Base-by-base conservation (phyloP, 257 asterid genomes). In the Asclepias syriaca region DNA sequence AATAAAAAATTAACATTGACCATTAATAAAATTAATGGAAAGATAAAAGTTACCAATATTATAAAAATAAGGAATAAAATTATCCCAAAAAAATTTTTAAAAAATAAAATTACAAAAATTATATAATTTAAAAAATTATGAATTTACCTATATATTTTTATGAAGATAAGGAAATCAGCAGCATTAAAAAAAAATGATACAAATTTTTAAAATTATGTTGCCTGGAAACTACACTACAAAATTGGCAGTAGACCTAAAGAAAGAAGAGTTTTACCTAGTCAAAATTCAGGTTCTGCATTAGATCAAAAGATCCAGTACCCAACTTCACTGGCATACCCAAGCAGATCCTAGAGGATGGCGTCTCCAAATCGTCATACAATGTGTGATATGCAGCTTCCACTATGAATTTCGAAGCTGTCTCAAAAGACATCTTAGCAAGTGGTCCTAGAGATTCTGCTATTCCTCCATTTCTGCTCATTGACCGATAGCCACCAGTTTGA, bases 391-490 rank as follows among this genome's bases (percentile, higher is more conserved):
- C 97, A 0, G 98, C 95, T 76, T 92, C 96, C 8, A 92, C 96
- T 5, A 95, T 90, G 77, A 90, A 95, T 84, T 89, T 95, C 0
- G 97, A 81, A 14, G 99, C 96, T 0, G 96, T 95, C 82, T 95
- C 99, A 29, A 85, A 95, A 1, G 99, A 83, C 97, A 95, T 95
- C 82, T 95, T 92, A 14, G 89, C 78, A 43, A 90, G 89, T 0
- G 98, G 98, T 0, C 98, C 92, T 51, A 85, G 8, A 4, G 97
- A 90, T 74, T 95, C 92, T 0, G 93, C 78, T 63, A 95, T 88
- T 58, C 96, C 73, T 51, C 99, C 99, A 2, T 86, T 89, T 70
- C 99, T 82, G 77, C 96, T 95, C 99, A 95, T 92, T 0, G 98
- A 82, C 50, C 87, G 80, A 66, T 90, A 95, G 8, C 95, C 96